A percentile compares a stretch with the other conserved stretches of the same genome.
phyloP scores from a whole-genome alignment of 371 early-diverging fungal genomes.

The Actinomucor elegans region DNA sequence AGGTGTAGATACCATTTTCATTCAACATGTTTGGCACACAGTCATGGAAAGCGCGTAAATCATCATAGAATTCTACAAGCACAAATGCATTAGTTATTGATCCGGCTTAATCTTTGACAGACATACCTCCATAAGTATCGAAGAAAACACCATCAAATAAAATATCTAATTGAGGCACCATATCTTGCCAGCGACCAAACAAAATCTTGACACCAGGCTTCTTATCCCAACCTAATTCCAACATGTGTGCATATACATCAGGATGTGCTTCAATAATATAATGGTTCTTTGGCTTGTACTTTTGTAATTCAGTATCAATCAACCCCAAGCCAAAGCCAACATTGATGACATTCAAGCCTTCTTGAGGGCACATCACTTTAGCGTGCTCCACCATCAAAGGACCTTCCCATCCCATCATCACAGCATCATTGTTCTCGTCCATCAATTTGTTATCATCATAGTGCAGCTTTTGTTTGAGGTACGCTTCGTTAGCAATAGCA shows the following conservation, averaged over 20 bases:
- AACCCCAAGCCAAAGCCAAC: constrained; percentile 95
- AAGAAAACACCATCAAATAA: constrained; percentile 90
- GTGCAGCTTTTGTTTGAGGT: constrained; percentile 71
- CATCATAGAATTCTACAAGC: constrained; percentile 86
- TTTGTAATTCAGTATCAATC: constrained; percentile 83
- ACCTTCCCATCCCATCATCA: constrained; percentile 98
- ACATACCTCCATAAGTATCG: constrained; percentile 81
- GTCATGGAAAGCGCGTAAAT: constrained; percentile 85
- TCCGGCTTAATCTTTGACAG: neutral
- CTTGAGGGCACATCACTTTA: constrained; percentile 71
- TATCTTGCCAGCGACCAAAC: constrained; percentile 95
- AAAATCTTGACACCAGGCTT: constrained; percentile 82
- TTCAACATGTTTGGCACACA: constrained; percentile 76
- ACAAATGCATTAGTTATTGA: neutral
- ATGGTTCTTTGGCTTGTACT: constrained; percentile 69
- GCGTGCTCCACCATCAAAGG: constrained; percentile 94
- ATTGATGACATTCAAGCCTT: constrained; percentile 70
- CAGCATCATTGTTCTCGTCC: constrained; percentile 88
- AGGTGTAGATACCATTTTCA: constrained; percentile 84
- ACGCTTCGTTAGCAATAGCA: constrained; percentile 70
- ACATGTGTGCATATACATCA: constrained; percentile 91
- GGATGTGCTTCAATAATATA: constrained; percentile 97
- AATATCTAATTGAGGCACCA: constrained; percentile 68
- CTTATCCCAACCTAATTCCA: constrained; percentile 81
- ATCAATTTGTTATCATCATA: constrained; percentile 78